Base-by-base conservation (phyloP, 2,329 filamentous ascomycete genomes). In the Calonectria pauciramosa region DNA sequence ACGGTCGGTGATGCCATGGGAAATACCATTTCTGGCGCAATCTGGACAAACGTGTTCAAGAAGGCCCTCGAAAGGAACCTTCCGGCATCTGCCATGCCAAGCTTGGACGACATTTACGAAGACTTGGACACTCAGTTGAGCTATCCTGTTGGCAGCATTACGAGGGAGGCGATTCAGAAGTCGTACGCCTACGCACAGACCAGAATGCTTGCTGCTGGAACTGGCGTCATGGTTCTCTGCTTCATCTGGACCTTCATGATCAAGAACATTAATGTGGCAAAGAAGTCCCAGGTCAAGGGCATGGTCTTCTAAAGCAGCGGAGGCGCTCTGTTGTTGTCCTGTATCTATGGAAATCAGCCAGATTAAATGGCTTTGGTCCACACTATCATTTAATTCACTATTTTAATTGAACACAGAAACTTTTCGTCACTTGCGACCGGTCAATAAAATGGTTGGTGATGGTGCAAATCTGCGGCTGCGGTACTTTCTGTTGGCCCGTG, bases 171-270 rank as follows among this genome's bases (percentile, higher is more conserved):
- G 0, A 93, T 93, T 78, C 91, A 92, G 79, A 80, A 85, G 10
- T 89, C 92, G 0, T 94, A 93, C 74, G 88, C 85, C 1, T 88
- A 89, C 71, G 86, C 88, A 0, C 88, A 90, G 83, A 84, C 85
- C 41, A 81, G 85, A 26, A 88, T 90, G 87, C 80, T 90, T 38
- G 81, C 82, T n/a, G 82, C 82, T 0, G 84, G 83, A 7, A 83
- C 82, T 0, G 82, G 81, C 0, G 76, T 85, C 16, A 84, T 85
- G 81, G 78, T 74, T 0, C 52, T 86, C 30, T 75, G 78, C 1
- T 78, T 85, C n/a, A 72, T 86, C 3, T 88, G 85, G 78, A 80
- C 86, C 2, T 77, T 89, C 18, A 82, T 89, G 82, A 87, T 90
- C 70, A 86, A 82, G 77, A 87, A 91, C 76, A 86, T 90, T 72